Conservation (phyloP, 768 basidiomycete species). For the Hypholoma sublateritium region DNA sequence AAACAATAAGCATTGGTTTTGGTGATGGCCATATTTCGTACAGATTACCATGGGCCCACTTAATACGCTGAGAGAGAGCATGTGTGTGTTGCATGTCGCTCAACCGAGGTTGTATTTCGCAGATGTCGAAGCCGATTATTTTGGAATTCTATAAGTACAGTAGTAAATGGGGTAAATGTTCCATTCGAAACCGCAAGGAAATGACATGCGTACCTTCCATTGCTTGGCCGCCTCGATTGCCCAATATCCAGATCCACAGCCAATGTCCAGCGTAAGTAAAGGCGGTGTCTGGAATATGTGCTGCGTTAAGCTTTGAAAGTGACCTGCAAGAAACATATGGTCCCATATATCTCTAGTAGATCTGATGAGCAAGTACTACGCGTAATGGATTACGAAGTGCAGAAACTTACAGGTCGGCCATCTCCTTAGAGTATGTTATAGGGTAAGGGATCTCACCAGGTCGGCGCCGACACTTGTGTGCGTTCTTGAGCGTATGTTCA, state of each 20-base stretch:
- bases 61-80: constrained; percentile 47
- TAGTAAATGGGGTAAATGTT: constrained; percentile 1
- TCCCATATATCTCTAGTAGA: constrained; percentile 67
- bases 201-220: constrained; percentile 53
- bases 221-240: constrained; percentile 63
- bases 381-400: neutral
- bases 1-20: neutral
- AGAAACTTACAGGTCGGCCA: constrained; percentile 53
- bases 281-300: constrained; percentile 55
- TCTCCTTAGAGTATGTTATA: constrained; percentile 44
- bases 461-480: constrained; percentile 38
- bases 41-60: constrained; percentile 73
- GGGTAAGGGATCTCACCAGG: constrained; percentile 58
- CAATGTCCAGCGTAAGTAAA: constrained; percentile 58
- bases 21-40: constrained; percentile 28
- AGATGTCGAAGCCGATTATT: constrained; percentile 62
- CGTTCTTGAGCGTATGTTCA: constrained; percentile 41
- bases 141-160: constrained; percentile 41
- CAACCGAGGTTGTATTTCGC: constrained; percentile 52
- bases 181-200: neutral
- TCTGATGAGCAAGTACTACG: constrained; percentile 1
- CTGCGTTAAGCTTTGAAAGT: constrained; percentile 49
- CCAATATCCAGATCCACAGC: constrained; percentile 75
- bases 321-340: constrained; percentile 58
- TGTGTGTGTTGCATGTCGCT: constrained; percentile 33